Conservation (phyloP, 2,329 filamentous ascomycete species). For the Monilinia vaccinii-corymbosi region DNA sequence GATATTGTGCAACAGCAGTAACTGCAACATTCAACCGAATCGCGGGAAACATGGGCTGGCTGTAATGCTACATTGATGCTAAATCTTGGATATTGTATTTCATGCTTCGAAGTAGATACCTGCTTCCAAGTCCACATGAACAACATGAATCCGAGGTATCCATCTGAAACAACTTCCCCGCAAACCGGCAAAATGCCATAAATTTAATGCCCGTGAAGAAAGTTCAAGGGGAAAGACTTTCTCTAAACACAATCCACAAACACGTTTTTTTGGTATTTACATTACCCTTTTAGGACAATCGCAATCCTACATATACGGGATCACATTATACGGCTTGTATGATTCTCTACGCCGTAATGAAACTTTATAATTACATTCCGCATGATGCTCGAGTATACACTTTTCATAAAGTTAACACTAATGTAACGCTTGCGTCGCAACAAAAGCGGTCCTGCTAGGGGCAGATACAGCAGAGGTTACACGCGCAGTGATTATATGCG, state of each 20-base stretch:
- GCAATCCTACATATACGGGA: not conserved
- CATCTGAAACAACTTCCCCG: constrained; percentile 10
- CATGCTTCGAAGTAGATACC: not conserved
- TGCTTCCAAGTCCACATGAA: not conserved
- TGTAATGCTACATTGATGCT: not conserved
- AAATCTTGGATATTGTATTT: not conserved
- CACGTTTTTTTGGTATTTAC: not conserved
- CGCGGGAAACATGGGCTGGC: not conserved
- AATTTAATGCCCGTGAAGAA: too few relatives aligned
- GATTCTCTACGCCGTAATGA: too few relatives aligned
- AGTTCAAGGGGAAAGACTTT: too few relatives aligned
- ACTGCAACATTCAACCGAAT: not conserved
- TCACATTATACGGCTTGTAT: too few relatives aligned
- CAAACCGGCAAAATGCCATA: not conserved
- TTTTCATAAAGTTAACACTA: too few relatives aligned
- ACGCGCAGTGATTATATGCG: too few relatives aligned
- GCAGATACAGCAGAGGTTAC: too few relatives aligned
- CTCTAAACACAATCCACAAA: not conserved
- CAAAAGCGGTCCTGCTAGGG: too few relatives aligned
- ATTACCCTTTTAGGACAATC: not conserved
- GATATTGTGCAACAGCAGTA: too few relatives aligned
- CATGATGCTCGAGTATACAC: too few relatives aligned
- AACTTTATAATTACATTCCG: too few relatives aligned
- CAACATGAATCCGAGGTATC: not conserved
- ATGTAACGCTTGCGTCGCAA: too few relatives aligned